Conservation (phyloP, 495 filamentous ascomycete species). For the Trichoderma orchidacearum region DNA sequence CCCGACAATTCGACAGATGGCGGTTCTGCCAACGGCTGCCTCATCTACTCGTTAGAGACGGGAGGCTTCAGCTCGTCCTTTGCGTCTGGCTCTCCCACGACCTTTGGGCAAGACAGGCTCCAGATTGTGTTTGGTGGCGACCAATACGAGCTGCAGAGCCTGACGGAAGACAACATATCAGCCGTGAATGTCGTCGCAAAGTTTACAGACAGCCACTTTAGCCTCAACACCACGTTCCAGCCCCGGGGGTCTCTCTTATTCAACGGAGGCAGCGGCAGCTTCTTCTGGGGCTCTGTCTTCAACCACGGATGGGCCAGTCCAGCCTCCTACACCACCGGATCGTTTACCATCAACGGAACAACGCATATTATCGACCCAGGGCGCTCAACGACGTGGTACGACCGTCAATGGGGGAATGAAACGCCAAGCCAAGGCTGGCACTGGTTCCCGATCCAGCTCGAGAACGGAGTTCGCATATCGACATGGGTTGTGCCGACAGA, state of each 20-base stretch:
- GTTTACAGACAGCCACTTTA: neutral
- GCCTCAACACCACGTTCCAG: neutral
- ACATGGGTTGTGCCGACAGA: neutral
- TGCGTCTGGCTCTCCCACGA: neutral
- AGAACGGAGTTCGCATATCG: neutral
- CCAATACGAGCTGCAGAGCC: neutral
- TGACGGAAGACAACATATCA: neutral
- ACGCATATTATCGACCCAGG: neutral
- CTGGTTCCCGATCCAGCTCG: neutral
- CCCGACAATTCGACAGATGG: neutral
- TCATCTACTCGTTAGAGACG: neutral
- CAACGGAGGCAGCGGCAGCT: neutral
- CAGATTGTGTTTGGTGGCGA: neutral
- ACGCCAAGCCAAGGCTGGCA: neutral
- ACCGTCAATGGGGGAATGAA: neutral
- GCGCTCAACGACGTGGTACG: neutral
- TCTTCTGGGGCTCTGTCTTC: neutral
- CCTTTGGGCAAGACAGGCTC: neutral
- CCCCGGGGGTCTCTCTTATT: neutral
- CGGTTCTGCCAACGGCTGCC: neutral
- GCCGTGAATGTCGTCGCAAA: neutral
- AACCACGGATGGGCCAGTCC: neutral
- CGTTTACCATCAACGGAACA: neutral
- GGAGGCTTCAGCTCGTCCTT: neutral
- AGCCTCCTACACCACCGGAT: neutral